Base-by-base conservation (phyloP, 2,329 filamentous ascomycete species). In the Lecanicillium sp. region DNA sequence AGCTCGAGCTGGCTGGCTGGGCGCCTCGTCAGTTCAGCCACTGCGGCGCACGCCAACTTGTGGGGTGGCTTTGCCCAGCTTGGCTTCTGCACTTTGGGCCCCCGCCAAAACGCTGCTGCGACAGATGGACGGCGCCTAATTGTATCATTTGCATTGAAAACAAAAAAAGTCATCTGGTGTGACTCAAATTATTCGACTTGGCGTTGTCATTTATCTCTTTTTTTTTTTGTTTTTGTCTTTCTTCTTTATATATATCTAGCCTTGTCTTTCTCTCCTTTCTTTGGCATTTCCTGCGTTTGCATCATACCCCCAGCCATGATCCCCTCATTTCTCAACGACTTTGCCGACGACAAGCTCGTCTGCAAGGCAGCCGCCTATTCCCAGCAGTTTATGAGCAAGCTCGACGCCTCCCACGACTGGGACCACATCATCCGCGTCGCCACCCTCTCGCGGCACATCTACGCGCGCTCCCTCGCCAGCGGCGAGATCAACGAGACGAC, bases 381-480 rank as follows among this genome's bases (percentile, higher is more conserved):
- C 46, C 71, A 80, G 59, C 69, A 73, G 32, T 89, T 86, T 71
- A 91, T 90, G 84, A 72, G 78, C 40, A 73, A 78, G 53, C 87
- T 88, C 67, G 90, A 96, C 67, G 81, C 81, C 42, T 95, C 88
- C 2, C 90, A 96, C 70, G 88, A 95, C 69, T 94, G 87, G 71
- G 72, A 79, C 49, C 90, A 96, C 65, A 87, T 95, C 58, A 72
- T 81, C 53, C 84, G 90, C 45, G 90, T 96, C 20, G 69, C 89
- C 17, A 75, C 77, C 14, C 78, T 93, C 27, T 79, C 89, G 6
- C 78, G 79, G 35, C 69, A 76, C 55, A 84, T 90, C 52, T 73
- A 86, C 49, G 60, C 70, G 41, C 62, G 66, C 32, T 76, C 82
- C 44, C 65, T 60, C 47, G 56, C 49, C 42, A 62, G 57, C 5